Conservation (phyloP, 345 rosid species). For the Eucalyptus sideroxylon region DNA sequence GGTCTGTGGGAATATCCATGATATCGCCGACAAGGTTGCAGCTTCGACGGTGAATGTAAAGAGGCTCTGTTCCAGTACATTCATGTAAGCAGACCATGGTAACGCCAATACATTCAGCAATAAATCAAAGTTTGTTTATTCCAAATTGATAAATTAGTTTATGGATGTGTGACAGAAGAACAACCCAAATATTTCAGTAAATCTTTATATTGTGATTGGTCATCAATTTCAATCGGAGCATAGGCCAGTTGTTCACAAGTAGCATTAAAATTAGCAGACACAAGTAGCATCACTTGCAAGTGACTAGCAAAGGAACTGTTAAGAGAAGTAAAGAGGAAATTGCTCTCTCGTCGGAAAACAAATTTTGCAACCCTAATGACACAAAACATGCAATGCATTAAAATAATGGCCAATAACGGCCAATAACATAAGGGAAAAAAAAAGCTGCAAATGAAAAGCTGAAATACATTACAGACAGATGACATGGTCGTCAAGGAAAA, state of each 20-base stretch:
- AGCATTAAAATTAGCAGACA: not conserved
- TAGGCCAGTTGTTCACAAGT: not conserved
- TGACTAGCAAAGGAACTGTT: not conserved
- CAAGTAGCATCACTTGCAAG: not conserved
- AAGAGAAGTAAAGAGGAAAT: not conserved
- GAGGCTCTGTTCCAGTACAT: constrained; percentile 54
- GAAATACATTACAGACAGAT: not conserved
- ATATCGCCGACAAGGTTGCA: constrained; percentile 96
- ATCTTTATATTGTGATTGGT: not conserved
- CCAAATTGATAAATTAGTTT: not conserved
- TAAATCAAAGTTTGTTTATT: not conserved
- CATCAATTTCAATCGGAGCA: not conserved
- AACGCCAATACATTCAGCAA: not conserved
- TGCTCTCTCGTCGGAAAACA: not conserved
- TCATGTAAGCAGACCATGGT: not conserved
- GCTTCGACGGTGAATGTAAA: constrained; percentile 80
- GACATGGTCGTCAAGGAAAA: not conserved
- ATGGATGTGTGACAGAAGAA: not conserved
- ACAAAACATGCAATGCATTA: not conserved
- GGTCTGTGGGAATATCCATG: constrained; percentile 90
- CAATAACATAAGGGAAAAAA: not conserved
- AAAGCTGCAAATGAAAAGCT: not conserved
- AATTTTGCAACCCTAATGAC: not conserved
- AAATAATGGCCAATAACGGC: not conserved
- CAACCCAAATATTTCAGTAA: not conserved